Conservation (phyloP, 2,329 filamentous ascomycete genomes). For the Epichloe scottii region DNA sequence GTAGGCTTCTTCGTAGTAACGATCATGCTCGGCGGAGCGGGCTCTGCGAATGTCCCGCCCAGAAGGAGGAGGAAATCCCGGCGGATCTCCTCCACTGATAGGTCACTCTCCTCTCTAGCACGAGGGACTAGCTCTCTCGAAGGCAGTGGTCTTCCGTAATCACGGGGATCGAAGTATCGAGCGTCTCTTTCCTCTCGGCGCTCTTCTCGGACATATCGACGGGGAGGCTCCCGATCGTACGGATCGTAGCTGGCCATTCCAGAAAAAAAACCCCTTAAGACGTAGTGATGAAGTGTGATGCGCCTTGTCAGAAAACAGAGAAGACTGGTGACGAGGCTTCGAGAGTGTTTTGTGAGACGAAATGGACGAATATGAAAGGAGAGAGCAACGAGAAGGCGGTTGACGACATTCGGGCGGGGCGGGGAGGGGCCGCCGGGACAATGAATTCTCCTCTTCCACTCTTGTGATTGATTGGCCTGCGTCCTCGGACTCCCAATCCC, state of each 20-base stretch:
- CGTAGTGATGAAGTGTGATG: neutral
- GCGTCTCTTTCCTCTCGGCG: constrained; percentile 37
- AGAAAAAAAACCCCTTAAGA: neutral
- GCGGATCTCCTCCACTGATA: constrained; percentile 69
- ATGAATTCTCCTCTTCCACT: too few species aligned
- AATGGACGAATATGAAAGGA: neutral
- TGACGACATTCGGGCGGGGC: constrained; percentile 1
- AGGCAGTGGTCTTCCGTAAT: constrained; percentile 32
- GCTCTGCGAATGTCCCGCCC: constrained; percentile 43
- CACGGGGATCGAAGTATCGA: constrained; percentile 40
- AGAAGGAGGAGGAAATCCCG: constrained; percentile 67
- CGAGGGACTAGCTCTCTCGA: constrained; percentile 44
- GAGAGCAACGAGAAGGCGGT: neutral
- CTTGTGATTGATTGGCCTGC: neutral
- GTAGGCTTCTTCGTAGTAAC: constrained; percentile 41
- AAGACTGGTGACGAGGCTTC: neutral
- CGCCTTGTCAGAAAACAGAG: neutral
- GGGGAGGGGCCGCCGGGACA: neutral
- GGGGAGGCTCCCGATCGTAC: constrained; percentile 38
- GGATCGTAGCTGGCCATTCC: constrained; percentile 38
- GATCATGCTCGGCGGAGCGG: constrained; percentile 47
- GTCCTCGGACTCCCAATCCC: too few species aligned
- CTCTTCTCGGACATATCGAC: constrained; percentile 42
- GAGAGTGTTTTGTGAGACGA: neutral
- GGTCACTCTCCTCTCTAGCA: constrained; percentile 58